A percentile compares a stretch with the other conserved stretches of the same genome.
phyloP scores from a whole-genome alignment of 176 grass and related monocot genomes.

The Triticum aestivum region IWGSC_CS_RefSeq_v2.1 NC_057800.1:666135553-666136052 shows the following conservation, averaged over 20 bases:
- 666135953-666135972: constrained; percentile 60
- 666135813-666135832: constrained; percentile 58
- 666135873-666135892: constrained; percentile 67
- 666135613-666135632: constrained; percentile 66
- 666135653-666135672: constrained; percentile 63
- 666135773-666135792: constrained; percentile 85
- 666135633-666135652: constrained; percentile 53
- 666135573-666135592: constrained; percentile 57
- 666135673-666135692: constrained; percentile 59
- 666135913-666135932: constrained; percentile 55
- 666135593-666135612: constrained; percentile 70
- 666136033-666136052: constrained; percentile 61
- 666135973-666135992: constrained; percentile 71
- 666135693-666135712: constrained; percentile 73
- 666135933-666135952: constrained; percentile 65
- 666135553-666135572: constrained; percentile 54
- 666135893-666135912: constrained; percentile 66
- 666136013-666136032: constrained; percentile 60
- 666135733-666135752: constrained; percentile 70
- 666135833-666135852: constrained; percentile 52
- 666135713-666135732: constrained; percentile 63
- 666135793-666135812: constrained; percentile 67
- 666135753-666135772: constrained; percentile 54
- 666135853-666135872: constrained; percentile 65
- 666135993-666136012: constrained; percentile 89